Percentiles rank a stretch among this genome's conserved stretches.
These are phyloP conservation scores for Pleomassaria siparia DNA, from an alignment of 2,329 filamentous ascomycete species.

Conservation along the genomic window DNA sequence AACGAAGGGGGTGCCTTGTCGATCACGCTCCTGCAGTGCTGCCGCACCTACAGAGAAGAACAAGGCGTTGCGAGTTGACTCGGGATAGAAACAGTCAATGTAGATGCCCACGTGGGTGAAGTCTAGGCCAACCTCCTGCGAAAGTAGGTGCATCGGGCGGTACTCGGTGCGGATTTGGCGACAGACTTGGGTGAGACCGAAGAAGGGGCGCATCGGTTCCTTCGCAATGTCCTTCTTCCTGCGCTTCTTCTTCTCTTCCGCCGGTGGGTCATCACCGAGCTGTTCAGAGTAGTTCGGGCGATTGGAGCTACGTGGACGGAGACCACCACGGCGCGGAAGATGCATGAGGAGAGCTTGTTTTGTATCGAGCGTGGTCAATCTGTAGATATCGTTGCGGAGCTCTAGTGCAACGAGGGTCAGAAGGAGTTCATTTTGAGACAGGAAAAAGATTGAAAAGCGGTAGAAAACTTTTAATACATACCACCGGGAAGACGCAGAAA, in stretches of 20 bases:
- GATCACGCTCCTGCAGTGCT: too few species aligned
- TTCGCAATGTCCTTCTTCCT: not conserved
- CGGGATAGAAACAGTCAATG: constrained; percentile 22
- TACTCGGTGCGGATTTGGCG: constrained; percentile 28
- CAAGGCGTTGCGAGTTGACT: not conserved
- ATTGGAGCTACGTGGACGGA: constrained; percentile 22
- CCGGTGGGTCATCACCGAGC: not conserved
- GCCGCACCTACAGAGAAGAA: too few species aligned
- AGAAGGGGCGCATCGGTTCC: constrained; percentile 25
- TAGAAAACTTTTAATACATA: not conserved
- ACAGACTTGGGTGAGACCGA: constrained; percentile 29
- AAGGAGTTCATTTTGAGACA: not conserved
- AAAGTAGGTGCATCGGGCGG: constrained; percentile 22
- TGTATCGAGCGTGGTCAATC: constrained; percentile 5
- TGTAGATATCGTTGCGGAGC: constrained; percentile 32
- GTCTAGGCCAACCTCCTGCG: constrained; percentile 32
- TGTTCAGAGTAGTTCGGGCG: not conserved
- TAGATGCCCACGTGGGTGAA: constrained; percentile 22
- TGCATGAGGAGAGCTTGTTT: constrained; percentile 28
- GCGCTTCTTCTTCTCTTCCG: not conserved
- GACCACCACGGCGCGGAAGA: constrained; percentile 25
- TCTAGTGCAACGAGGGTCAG: constrained; percentile 15
- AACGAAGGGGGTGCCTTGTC: not conserved
- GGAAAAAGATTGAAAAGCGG: not conserved
- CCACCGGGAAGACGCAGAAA: not conserved